Conservation (phyloP, 768 basidiomycete species). For the Clathrus columnatus region DNA sequence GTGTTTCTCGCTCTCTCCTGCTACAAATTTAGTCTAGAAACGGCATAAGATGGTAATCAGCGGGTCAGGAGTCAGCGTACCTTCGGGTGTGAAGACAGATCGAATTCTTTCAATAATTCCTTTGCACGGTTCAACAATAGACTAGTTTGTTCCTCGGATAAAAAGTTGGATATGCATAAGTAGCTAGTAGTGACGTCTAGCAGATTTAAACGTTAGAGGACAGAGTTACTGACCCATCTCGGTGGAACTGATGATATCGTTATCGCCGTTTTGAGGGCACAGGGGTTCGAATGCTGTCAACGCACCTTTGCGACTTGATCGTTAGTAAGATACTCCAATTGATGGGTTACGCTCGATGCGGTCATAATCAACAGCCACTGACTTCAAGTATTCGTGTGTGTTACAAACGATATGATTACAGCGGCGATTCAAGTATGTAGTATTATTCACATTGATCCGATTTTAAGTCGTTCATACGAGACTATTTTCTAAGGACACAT, state of each 20-base stretch:
- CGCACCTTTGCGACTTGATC: constrained; percentile 50
- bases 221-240: constrained; percentile 40
- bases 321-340: constrained; percentile 41
- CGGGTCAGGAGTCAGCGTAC: constrained; percentile 31
- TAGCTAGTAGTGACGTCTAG: constrained; percentile 45
- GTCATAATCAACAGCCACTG: too few species aligned
- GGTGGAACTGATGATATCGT: constrained; percentile 38
- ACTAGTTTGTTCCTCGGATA: constrained; percentile 45
- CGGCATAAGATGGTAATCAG: neutral
- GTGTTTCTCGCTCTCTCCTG: constrained; percentile 59
- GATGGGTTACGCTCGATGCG: neutral
- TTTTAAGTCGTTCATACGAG: too few species aligned
- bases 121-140: constrained; percentile 64
- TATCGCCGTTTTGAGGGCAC: neutral
- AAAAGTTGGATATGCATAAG: constrained; percentile 67
- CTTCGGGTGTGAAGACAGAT: constrained; percentile 68
- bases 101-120: constrained; percentile 71
- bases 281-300: neutral
- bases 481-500: too few species aligned
- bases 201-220: neutral
- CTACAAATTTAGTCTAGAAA: constrained; percentile 80
- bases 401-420: too few species aligned
- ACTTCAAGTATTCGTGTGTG: too few species aligned
- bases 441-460: too few species aligned
- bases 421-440: too few species aligned